A percentile compares a stretch with the other conserved stretches of the same genome.
phyloP scores from a whole-genome alignment of 371 early-diverging fungal genomes.

The Mucor sp. region DNA sequence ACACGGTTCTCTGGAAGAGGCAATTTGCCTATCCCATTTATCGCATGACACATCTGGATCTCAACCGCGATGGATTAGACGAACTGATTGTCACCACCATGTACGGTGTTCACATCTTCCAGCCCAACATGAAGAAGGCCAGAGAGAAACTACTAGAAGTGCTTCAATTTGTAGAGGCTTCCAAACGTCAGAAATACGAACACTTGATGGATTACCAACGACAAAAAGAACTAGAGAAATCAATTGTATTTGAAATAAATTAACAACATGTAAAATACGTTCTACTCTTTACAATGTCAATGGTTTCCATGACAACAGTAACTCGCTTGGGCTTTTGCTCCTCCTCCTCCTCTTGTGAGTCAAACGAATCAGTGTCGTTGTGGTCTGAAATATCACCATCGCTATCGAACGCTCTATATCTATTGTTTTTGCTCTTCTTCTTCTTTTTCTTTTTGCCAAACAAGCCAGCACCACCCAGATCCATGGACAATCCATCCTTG shows the following conservation, averaged over 20 bases:
- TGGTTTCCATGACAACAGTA: constrained; percentile 32
- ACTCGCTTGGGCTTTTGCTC: constrained; percentile 15
- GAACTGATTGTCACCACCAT: constrained; percentile 74
- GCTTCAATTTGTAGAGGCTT: constrained; percentile 44
- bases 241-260: constrained; percentile 44
- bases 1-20: constrained; percentile 66
- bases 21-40: constrained; percentile 76
- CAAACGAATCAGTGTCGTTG: background rate
- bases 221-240: constrained; percentile 46
- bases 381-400: constrained; percentile 22
- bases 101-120: constrained; percentile 72
- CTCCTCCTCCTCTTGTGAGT: background rate
- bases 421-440: constrained; percentile 6
- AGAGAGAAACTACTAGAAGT: constrained; percentile 41
- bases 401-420: constrained; percentile 27
- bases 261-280: constrained; percentile 40
- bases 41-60: constrained; percentile 64
- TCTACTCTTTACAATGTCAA: constrained; percentile 33
- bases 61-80: constrained; percentile 72
- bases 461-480: constrained; percentile 13
- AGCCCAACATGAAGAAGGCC: constrained; percentile 54
- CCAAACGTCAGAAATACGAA: constrained; percentile 43
- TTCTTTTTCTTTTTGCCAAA: constrained; percentile 22
- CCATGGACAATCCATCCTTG: constrained; percentile 16
- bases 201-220: constrained; percentile 40